Evolutionary conservation across 805 yeast genomes (phyloP).

Genomic region (Blastobotrys americana): DNA sequence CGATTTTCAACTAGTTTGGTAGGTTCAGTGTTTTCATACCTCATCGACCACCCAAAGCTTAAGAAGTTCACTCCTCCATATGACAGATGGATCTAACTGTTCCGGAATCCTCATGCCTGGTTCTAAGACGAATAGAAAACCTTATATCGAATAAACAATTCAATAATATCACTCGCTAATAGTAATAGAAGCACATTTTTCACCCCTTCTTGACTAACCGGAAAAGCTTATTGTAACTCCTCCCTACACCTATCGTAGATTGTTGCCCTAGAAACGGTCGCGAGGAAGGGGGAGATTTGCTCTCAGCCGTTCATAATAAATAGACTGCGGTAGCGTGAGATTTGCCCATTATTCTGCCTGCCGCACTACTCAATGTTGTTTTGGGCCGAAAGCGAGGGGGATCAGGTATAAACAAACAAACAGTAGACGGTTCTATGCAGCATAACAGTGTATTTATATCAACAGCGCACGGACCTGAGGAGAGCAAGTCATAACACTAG

Average conservation of each 20-base stretch:
- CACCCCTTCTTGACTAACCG: too few species aligned
- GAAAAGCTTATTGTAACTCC: too few species aligned
- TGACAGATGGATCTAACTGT: too few species aligned
- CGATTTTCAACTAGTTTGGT: too few species aligned
- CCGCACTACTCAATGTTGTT: background rate
- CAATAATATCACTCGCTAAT: too few species aligned
- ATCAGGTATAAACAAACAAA: background rate
- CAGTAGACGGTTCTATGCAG: background rate
- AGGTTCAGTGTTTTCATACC: too few species aligned
- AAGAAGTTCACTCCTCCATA: too few species aligned
- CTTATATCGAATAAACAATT: too few species aligned
- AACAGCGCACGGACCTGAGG: background rate
- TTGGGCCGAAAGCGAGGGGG: background rate
- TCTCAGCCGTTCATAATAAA: background rate
- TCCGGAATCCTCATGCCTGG: too few species aligned
- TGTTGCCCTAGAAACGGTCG: background rate
- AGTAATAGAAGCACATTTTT: too few species aligned
- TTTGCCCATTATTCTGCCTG: background rate
- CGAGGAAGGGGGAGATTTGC: background rate
- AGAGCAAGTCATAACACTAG: background rate
- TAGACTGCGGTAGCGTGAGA: background rate
- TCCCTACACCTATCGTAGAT: background rate
- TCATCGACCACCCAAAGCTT: too few species aligned
- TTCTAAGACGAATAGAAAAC: too few species aligned
- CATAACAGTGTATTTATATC: background rate